Evolutionary conservation across 2,329 filamentous ascomycete genomes (phyloP).

Genomic region (Aspergillus tamarii): DNA sequence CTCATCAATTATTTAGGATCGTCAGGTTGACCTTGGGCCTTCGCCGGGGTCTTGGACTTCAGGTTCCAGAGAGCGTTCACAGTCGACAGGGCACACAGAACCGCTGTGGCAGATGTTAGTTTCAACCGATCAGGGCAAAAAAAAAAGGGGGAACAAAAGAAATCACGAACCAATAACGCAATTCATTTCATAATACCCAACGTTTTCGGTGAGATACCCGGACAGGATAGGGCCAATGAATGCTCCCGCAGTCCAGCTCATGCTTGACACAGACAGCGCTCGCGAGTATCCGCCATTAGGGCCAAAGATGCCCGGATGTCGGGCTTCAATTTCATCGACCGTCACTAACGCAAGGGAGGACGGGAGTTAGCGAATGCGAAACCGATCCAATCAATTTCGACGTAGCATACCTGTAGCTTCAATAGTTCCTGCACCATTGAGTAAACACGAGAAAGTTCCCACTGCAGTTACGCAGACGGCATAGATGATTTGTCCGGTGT

Average conservation of each 20-base stretch:
- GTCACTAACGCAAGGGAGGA: conserved; percentile 16
- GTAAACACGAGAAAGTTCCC: conserved; percentile 28
- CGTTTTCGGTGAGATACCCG: conserved; percentile 22
- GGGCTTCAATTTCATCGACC: conserved; percentile 25
- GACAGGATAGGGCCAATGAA: conserved; percentile 29
- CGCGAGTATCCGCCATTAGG: conserved; percentile 31
- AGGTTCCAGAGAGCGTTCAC: conserved; percentile 7
- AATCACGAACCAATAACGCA: conserved; percentile 21
- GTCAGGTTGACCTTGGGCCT: neutral
- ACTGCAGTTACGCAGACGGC: conserved; percentile 19
- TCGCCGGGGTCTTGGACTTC: neutral
- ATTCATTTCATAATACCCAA: conserved; percentile 29
- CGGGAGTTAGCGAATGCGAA: neutral
- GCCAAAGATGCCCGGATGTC: conserved; percentile 29
- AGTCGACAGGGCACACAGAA: conserved; percentile 20
- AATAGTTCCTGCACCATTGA: conserved; percentile 32
- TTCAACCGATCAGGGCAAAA: neutral
- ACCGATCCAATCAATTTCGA: neutral
- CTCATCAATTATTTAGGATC: neutral
- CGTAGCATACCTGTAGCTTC: conserved; percentile 33
- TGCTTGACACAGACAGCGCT: conserved; percentile 27
- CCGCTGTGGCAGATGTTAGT: conserved; percentile 14
- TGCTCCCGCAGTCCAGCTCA: conserved; percentile 29
- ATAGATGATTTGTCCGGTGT: conserved; percentile 28
- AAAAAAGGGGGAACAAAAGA: neutral